Conservation (phyloP, 2,329 filamentous ascomycete genomes). For the Cladosporium velox region DNA sequence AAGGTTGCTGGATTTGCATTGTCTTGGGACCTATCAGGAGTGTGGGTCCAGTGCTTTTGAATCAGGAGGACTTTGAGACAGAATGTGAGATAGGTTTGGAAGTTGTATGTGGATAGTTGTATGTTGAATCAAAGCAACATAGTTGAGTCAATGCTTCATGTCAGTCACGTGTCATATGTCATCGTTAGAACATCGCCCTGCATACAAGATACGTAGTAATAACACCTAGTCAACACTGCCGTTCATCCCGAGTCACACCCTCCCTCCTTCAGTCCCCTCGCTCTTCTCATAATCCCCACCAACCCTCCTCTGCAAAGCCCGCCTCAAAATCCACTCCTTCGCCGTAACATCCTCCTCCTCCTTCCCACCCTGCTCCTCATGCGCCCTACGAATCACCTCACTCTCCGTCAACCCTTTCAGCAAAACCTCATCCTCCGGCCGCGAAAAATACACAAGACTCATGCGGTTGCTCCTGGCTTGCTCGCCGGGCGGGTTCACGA, state of each 20-base stretch:
- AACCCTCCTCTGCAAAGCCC: conserved; percentile 41
- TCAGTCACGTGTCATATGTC: not conserved
- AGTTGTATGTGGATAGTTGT: conserved; percentile 17
- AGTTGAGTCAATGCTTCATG: conserved; percentile 1
- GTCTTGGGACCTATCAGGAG: not conserved
- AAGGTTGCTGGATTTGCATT: conserved; percentile 10
- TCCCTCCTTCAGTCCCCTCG: conserved; percentile 37
- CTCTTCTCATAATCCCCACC: conserved; percentile 39
- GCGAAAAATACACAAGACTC: conserved; percentile 57
- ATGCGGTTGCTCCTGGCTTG: conserved; percentile 50
- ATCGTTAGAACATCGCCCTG: not conserved
- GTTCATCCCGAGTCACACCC: conserved; percentile 6
- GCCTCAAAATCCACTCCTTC: conserved; percentile 46
- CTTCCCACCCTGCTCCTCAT: conserved; percentile 28
- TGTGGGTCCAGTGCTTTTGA: conserved; percentile 7
- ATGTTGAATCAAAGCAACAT: conserved; percentile 11
- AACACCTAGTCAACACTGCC: not conserved
- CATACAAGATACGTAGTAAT: not conserved
- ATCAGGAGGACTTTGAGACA: not conserved
- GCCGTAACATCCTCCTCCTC: conserved; percentile 35
- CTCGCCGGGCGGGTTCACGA: conserved; percentile 51
- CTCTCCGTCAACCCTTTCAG: conserved; percentile 42
- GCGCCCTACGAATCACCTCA: conserved; percentile 29
- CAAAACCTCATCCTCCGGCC: conserved; percentile 53
- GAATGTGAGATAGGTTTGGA: conserved; percentile 19